Base-by-base conservation (phyloP, 108 stramenopile species). In the Skeletonema grethae region DNA sequence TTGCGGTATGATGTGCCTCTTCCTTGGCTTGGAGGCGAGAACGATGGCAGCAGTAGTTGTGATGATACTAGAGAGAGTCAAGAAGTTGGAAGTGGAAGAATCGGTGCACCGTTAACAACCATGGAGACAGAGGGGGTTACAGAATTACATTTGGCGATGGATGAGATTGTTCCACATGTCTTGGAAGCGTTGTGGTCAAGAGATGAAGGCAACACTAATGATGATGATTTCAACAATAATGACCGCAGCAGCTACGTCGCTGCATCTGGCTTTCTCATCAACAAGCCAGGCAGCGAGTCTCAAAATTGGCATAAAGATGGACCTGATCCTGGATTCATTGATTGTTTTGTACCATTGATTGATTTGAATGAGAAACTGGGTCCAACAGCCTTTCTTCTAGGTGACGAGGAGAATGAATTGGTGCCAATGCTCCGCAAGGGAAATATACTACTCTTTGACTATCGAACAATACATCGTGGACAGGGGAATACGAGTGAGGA, bases 221-320 rank as follows among this genome's bases (percentile, higher is more conserved):
- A 18, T 48, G 46, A 18, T 18, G 25, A 48, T 18, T 16, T 4
- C 16, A n/a, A 16, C 6, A 48, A 48, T 18, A 48, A 5, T 48
- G 18, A 7, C n/a, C 1, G 46, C 18, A 18, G 1, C 46, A 48
- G 46, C 46, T 48, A 48, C 46, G 66, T 72, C 30, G 70, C 61
- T 8, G 70, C 70, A 25, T 38, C 77, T 11, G 77, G 77, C 18
- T 72, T 65, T 59, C 45, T 78, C 9, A 72, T 78, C 34, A 78
- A 72, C 36, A 15, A 72, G 31, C 77, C 77, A 53, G 77, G 77
- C 24, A 72, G 70, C 12, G 39, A 43, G 24, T 64, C 77, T 11
- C 77, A 78, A 66, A 41, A 65, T 20, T 78, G 77, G 77, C 77
- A 78, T 35, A 36, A 65, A 3, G 77, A 78, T 66, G 77, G 70